These are phyloP conservation scores for Geotrichum klebahnii DNA, from an alignment of 1,139 yeast species.

Conservation along the genomic window DNA sequence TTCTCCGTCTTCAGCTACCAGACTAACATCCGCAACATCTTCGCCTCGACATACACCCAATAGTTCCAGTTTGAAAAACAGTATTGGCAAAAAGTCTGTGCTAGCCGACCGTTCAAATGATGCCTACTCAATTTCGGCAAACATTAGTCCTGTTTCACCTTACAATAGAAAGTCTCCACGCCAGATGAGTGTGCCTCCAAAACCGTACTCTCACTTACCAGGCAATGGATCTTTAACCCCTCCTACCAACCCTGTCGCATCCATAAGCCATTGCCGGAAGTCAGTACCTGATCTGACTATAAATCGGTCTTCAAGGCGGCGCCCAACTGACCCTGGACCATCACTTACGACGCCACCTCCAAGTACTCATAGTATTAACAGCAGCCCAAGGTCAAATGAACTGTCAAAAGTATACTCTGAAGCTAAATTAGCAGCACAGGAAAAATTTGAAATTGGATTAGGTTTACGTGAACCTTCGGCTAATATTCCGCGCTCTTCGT, in stretches of 20 bases:
- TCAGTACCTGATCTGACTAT: conserved; percentile 10
- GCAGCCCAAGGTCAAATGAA: not conserved
- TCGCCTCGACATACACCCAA: conserved; percentile 25
- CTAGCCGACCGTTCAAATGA: conserved; percentile 13
- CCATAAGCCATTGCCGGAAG: conserved; percentile 6
- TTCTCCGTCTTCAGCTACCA: conserved; percentile 17
- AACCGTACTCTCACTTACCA: not conserved
- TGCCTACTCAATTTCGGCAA: not conserved
- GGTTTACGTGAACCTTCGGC: conserved; percentile 17
- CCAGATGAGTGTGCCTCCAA: conserved; percentile 20
- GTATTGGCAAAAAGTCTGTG: conserved; percentile 6
- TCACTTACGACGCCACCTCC: conserved; percentile 1
- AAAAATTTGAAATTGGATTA: conserved; percentile 22
- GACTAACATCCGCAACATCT: conserved; percentile 25
- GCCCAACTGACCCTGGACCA: conserved; percentile 21
- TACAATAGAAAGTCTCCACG: conserved; percentile 11
- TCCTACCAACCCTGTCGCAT: not conserved
- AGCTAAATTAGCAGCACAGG: conserved; percentile 19
- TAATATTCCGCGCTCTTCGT: conserved; percentile 4
- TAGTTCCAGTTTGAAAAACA: conserved; percentile 16
- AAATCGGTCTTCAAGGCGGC: conserved; percentile 1
- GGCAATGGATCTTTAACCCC: conserved; percentile 2
- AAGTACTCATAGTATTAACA: not conserved
- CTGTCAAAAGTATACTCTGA: conserved; percentile 4
- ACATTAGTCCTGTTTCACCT: not conserved